These are phyloP conservation scores for Dryas integrifolia DNA, from an alignment of 331 rosid species.

Conservation along the genomic window DNA sequence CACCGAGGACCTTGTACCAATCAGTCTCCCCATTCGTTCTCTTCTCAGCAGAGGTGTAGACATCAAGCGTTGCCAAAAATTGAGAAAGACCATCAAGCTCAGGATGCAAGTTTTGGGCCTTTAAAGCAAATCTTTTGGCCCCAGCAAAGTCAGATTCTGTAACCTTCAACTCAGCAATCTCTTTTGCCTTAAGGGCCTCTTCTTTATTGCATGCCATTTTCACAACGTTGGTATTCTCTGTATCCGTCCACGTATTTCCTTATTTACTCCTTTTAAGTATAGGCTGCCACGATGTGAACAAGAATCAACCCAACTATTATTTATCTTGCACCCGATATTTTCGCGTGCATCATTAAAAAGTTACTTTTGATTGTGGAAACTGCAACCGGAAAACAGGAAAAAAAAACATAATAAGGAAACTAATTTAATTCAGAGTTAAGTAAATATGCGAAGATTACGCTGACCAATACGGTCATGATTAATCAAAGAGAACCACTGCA, in stretches of 20 bases:
- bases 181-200: constrained; percentile 45
- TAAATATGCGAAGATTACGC: background rate
- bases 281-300: constrained; percentile 14
- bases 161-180: constrained; percentile 54
- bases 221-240: constrained; percentile 19
- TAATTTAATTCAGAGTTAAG: constrained; percentile 11
- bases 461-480: background rate
- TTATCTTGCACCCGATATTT: constrained; percentile 18
- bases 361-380: constrained; percentile 26
- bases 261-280: constrained; percentile 23
- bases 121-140: constrained; percentile 49
- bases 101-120: constrained; percentile 49
- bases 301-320: constrained; percentile 17
- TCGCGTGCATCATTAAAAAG: constrained; percentile 20
- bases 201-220: constrained; percentile 57
- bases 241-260: constrained; percentile 14
- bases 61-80: constrained; percentile 50
- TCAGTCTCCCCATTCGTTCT: constrained; percentile 38
- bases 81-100: constrained; percentile 49
- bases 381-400: constrained; percentile 11
- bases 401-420: constrained; percentile 30
- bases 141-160: constrained; percentile 27
- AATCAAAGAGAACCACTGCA: constrained; percentile 18
- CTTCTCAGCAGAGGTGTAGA: constrained; percentile 50
- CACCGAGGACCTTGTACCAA: constrained; percentile 60